Base-by-base conservation (phyloP, 257 asterid species). In the Nicotiana knightiana region DNA sequence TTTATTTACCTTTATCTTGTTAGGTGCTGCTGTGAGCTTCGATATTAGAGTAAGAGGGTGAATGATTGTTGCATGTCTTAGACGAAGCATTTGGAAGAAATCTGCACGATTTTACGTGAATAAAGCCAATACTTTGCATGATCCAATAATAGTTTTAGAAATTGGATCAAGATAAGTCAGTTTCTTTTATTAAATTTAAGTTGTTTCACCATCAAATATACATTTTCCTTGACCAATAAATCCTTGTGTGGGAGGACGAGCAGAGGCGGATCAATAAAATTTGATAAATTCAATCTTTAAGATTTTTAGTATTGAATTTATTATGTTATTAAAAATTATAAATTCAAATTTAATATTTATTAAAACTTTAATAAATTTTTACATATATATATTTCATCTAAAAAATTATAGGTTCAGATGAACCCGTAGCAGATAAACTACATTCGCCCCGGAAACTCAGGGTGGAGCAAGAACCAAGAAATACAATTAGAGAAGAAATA, bases 61-160 rank as follows among this genome's bases (percentile, higher is more conserved):
- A 71, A 71, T 48, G 63, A 15, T 73, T 73, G 59, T 43, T 71
- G 78, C 59, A 71, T 71, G 79, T 43, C 79, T 21, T 48, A 73
- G 62, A 73, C 63, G 62, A 73, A 73, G 79, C 13, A 35, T 24
- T 13, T 73, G 24, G 39, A 46, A 48, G 82, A 86, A 86, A 82
- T 80, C 53, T 81, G 62, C 58, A 85, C 81, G 86, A 82, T 67
- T 85, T 80, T 85, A 10, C 59, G 39, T 30, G 48, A 28, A 65
- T 75, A 37, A 73, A n/a, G 11, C 39, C 79, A 73, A 24, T 1
- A 24, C 2, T 12, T 71, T 15, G 15, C 79, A 73, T 73, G 79
- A 73, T 73, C 79, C 79, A 15, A 73, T 73, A 48, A 13, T 73
- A 13, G 26, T 48, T 30, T 26, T 73, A 48, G 62, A 51, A 48